Evolutionary conservation across 2,329 filamentous ascomycete genomes (phyloP).

Genomic region (Phyllosticta paracitricarpa): DNA sequence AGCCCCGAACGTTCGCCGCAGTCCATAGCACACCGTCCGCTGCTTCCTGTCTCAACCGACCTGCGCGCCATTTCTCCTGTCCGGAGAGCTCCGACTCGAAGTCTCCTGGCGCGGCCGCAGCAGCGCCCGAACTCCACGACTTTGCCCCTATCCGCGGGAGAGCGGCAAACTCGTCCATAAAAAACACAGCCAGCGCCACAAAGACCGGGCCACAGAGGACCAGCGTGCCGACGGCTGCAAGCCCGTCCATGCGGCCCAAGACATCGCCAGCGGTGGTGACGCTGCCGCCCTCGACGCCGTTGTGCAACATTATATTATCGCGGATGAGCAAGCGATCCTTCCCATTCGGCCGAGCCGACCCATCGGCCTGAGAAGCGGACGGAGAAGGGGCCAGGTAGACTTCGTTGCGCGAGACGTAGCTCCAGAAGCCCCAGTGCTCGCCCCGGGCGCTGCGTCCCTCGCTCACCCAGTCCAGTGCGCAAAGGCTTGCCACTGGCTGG

Average conservation of each 20-base stretch:
- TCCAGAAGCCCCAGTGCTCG: conserved; percentile 76
- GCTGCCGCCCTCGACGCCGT: conserved; percentile 31
- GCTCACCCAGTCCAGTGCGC: conserved; percentile 88
- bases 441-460: conserved; percentile 76
- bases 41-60: conserved; percentile 49
- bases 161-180: conserved; percentile 66
- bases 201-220: conserved; percentile 69
- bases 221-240: conserved; percentile 74
- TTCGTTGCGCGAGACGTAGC: conserved; percentile 80
- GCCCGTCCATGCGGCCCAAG: conserved; percentile 54
- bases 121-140: conserved; percentile 50
- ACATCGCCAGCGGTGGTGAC: conserved; percentile 16
- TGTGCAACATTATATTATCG: conserved; percentile 65
- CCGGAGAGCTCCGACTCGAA: conserved; percentile 15
- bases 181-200: conserved; percentile 57
- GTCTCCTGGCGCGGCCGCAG: conserved; percentile 19
- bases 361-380: conserved; percentile 5
- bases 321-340: conserved; percentile 61
- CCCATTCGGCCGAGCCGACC: not conserved
- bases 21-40: conserved; percentile 27
- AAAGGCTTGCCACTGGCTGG: conserved; percentile 42
- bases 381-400: conserved; percentile 49
- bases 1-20: conserved; percentile 41
- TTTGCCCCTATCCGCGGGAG: conserved; percentile 74
- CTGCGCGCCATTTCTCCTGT: conserved; percentile 41